Evolutionary conservation across 192 early-diverging fungal species (phyloP).

Genomic region (Coemansia sp.): DNA sequence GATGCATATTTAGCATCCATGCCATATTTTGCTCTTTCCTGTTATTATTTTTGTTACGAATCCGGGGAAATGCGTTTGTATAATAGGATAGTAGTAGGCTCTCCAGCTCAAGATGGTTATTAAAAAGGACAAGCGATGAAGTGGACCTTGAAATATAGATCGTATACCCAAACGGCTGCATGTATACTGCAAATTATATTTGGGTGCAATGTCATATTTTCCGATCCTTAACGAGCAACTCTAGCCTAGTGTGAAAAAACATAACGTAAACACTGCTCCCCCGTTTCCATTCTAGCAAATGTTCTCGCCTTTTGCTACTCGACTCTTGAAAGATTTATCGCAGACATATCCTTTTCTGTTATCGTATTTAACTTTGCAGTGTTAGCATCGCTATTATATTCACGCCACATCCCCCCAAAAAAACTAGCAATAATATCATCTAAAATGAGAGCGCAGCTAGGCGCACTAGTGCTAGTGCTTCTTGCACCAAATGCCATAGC

Average conservation of each 20-base stretch:
- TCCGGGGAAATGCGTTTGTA: conserved; percentile 2
- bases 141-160: not conserved
- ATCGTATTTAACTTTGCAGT: not conserved
- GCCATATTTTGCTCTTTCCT: not conserved
- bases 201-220: not conserved
- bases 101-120: not conserved
- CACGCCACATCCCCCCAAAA: not conserved
- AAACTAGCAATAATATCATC: not conserved
- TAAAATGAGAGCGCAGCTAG: conserved; percentile 8
- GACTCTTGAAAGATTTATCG: not conserved
- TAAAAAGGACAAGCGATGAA: not conserved
- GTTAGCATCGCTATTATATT: not conserved
- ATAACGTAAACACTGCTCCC: not conserved
- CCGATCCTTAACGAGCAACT: not conserved
- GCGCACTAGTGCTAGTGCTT: conserved; percentile 9
- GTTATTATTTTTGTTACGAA: conserved; percentile 6
- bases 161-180: not conserved
- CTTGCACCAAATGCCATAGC: conserved; percentile 4
- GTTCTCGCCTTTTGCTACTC: no score
- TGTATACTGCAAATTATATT: not conserved
- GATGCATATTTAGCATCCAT: not conserved
- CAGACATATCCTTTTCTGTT: not conserved
- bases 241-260: not conserved
- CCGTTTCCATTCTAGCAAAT: not conserved
- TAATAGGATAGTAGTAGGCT: not conserved